Evolutionary conservation across 208 protist species (phyloP).

Genomic region (Spongospora subterranea): DNA sequence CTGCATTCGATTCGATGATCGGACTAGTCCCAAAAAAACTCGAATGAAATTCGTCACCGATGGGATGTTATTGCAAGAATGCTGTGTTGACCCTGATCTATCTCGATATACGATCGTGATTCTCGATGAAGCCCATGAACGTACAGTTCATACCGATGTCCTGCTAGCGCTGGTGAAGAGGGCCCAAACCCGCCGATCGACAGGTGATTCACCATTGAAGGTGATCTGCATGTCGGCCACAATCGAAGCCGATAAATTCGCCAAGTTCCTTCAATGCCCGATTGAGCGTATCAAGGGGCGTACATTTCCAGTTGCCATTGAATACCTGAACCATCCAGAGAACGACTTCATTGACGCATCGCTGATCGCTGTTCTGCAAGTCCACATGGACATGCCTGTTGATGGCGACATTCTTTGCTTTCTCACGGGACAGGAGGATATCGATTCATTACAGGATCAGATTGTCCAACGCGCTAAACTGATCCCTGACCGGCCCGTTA

Average conservation of each 20-base stretch:
- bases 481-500: constrained; percentile 7
- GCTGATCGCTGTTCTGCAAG: constrained; percentile 68
- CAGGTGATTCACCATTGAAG: constrained; percentile 12
- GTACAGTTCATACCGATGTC: constrained; percentile 86
- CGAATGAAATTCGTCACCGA: constrained; percentile 77
- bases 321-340: constrained; percentile 66
- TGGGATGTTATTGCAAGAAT: constrained; percentile 79
- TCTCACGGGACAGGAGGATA: constrained; percentile 81
- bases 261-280: constrained; percentile 92
- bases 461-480: constrained; percentile 31
- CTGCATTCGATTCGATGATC: constrained; percentile 79
- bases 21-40: constrained; percentile 66
- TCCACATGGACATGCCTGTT: constrained; percentile 66
- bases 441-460: constrained; percentile 66
- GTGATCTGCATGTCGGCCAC: constrained; percentile 67
- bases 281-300: constrained; percentile 72
- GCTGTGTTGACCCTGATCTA: constrained; percentile 85
- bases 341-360: constrained; percentile 70
- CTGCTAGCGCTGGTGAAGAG: constrained; percentile 82
- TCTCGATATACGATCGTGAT: constrained; percentile 94
- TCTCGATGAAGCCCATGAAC: constrained; percentile 97
- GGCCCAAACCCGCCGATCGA: background rate
- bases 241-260: constrained; percentile 85
- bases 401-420: constrained; percentile 79
- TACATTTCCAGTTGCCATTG: constrained; percentile 68